Base-by-base conservation (phyloP, 805 yeast genomes). In the Schwanniomyces vanrijiae region DNA sequence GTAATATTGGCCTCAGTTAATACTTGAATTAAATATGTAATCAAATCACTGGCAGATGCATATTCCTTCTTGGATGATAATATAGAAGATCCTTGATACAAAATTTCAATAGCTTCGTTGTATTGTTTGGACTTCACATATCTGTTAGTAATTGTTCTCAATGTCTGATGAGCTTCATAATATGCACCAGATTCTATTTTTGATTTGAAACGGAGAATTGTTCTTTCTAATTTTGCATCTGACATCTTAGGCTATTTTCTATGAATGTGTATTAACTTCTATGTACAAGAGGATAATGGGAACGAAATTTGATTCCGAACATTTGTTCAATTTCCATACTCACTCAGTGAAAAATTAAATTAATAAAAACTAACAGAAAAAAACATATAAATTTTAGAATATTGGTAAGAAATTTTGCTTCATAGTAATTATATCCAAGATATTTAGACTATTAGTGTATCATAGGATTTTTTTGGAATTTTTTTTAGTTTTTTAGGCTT, bases 121-220 rank as follows among this genome's bases (percentile, higher is more conserved):
- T 78, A 88, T 49, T 85, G 81, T 50, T 82, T 81, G 20, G 83
- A 62, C 52, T 88, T 81, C 37, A 87, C 85, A 60, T 88, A 86
- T 61, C 99, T 77, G 55, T 90, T 90, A 37, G 88, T 88, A 45
- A 92, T 87, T 5, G 98, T 90, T 59, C 97, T 76, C 43, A 94
- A 76, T 0, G 96, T 91, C 66, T 94, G 98, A 64, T 92, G 97
- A 0, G 98, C 98, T 63, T 94, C 99, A 63, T 92, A 92, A 69
- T 77, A 90, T 46, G 90, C 87, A 2, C 88, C 89, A 42, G 77
- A 77, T 43, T 77, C 80, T 52, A 92, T 85, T 57, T 87, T 84
- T 38, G 73, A 77, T 59, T 83, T 80, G 69, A 86, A 86, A 54
- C 94, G 71, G 19, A 76, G 81, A 39, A 86, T 65, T 1, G 90